Evolutionary conservation across 2,329 filamentous ascomycete species (phyloP).

Genomic region (Fusarium avenaceum): DNA sequence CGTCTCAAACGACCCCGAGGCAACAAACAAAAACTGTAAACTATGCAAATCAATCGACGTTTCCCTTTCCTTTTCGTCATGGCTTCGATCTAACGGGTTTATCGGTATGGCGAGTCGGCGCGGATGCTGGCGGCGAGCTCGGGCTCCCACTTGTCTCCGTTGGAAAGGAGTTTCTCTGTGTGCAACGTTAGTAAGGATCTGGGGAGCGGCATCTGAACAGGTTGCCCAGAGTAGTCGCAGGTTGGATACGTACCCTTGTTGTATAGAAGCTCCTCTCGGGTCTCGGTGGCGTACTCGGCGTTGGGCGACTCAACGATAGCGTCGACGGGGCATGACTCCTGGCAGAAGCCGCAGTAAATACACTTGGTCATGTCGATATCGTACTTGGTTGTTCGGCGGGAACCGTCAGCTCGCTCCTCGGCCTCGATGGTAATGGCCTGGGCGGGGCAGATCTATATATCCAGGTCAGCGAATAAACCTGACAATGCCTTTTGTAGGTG

Average conservation of each 20-base stretch:
- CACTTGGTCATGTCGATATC: constrained; percentile 99
- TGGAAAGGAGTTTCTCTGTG: constrained; percentile 84
- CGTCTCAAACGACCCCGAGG: constrained; percentile 32
- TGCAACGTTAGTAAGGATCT: constrained; percentile 37
- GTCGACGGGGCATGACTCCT: constrained; percentile 98
- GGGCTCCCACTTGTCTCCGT: constrained; percentile 97
- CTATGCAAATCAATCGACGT: constrained; percentile 24
- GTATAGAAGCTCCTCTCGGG: constrained; percentile 93
- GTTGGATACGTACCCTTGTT: constrained; percentile 78
- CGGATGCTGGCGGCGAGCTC: constrained; percentile 93
- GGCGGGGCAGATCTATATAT: constrained; percentile 83
- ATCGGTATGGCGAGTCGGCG: constrained; percentile 93
- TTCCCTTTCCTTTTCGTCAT: constrained; percentile 35
- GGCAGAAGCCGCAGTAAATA: constrained; percentile 99
- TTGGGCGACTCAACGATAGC: constrained; percentile 80
- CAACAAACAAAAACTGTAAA: constrained; percentile 33
- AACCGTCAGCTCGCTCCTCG: constrained; percentile 96
- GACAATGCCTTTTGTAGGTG: neutral
- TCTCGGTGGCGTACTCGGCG: constrained; percentile 74
- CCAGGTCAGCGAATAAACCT: constrained; percentile 26
- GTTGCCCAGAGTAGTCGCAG: neutral
- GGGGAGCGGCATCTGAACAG: constrained; percentile 3
- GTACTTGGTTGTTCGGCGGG: constrained; percentile 94
- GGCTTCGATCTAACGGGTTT: constrained; percentile 51
- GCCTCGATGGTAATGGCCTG: constrained; percentile 99